Conservation (phyloP, 345 rosid species). For the Syzygium aqueum region DNA sequence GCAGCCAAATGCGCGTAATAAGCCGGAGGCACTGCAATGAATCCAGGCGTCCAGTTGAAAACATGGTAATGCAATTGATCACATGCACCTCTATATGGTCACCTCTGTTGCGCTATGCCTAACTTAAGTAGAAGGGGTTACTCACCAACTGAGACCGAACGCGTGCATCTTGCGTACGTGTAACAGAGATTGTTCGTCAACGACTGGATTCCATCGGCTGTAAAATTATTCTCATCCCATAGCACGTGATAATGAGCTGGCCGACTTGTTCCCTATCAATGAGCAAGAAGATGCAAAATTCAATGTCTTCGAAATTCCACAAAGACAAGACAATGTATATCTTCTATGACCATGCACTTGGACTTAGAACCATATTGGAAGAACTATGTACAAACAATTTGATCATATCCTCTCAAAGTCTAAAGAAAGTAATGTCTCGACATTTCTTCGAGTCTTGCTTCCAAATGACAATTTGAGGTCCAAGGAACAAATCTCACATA, state of each 20-base stretch:
- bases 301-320: not conserved
- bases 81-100: not conserved
- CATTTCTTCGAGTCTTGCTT: not conserved
- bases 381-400: not conserved
- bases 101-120: rapidly evolving
- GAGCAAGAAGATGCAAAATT: not conserved
- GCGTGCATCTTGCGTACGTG: conserved; percentile 94
- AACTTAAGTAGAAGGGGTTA: not conserved
- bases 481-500: not conserved
- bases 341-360: not conserved
- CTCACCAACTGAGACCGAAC: conserved; percentile 91
- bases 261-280: conserved; percentile 81
- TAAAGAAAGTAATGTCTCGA: not conserved
- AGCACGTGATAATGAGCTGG: conserved; percentile 99
- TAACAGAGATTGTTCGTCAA: conserved; percentile 94
- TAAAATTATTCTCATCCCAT: conserved; percentile 98
- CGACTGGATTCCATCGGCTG: conserved; percentile 95
- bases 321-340: not conserved
- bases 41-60: not conserved
- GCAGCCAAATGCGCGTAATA: conserved; percentile 98
- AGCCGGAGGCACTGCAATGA: conserved; percentile 85
- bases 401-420: not conserved
- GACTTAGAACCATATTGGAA: not conserved
- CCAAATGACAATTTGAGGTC: not conserved
- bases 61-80: not conserved